phyloP scores from a whole-genome alignment of 2,329 filamentous ascomycete species.

The Botrytis fragariae region DNA sequence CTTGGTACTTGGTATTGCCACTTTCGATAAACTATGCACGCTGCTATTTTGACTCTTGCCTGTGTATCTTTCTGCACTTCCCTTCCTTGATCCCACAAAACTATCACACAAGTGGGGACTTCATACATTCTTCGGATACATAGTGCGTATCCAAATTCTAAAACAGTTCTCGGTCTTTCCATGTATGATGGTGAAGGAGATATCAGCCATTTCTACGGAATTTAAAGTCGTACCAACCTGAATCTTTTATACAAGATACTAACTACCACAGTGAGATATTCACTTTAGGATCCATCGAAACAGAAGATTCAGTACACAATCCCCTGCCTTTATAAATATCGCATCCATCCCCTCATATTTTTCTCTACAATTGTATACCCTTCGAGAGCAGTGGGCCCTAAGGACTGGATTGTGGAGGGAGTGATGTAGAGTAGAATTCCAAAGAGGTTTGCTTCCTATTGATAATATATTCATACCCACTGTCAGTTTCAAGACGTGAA shows the following conservation, averaged over 20 bases:
- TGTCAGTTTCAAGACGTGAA: too few species aligned
- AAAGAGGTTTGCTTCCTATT: rapidly evolving
- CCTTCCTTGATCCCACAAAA: not conserved
- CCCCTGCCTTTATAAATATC: not conserved
- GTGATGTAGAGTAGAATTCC: rapidly evolving
- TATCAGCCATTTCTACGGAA: not conserved
- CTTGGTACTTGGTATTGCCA: too few species aligned
- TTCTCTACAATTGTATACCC: not conserved
- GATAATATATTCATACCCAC: rapidly evolving
- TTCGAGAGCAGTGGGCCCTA: not conserved
- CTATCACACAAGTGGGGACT: too few species aligned
- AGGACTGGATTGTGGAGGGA: not conserved
- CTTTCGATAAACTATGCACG: not conserved
- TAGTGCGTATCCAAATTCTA: too few species aligned
- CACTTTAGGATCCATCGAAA: not conserved
- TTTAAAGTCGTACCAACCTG: rapidly evolving
- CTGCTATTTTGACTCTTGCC: not conserved
- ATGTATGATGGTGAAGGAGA: not conserved
- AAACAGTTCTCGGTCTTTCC: not conserved
- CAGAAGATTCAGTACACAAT: not conserved
- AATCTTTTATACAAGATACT: not conserved
- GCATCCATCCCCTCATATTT: not conserved
- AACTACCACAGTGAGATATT: not conserved
- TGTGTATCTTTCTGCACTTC: too few species aligned
- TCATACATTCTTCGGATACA: too few species aligned